Evolutionary conservation across 2,329 filamentous ascomycete genomes (phyloP).

Genomic region (Colletotrichum neosansevieriae): DNA sequence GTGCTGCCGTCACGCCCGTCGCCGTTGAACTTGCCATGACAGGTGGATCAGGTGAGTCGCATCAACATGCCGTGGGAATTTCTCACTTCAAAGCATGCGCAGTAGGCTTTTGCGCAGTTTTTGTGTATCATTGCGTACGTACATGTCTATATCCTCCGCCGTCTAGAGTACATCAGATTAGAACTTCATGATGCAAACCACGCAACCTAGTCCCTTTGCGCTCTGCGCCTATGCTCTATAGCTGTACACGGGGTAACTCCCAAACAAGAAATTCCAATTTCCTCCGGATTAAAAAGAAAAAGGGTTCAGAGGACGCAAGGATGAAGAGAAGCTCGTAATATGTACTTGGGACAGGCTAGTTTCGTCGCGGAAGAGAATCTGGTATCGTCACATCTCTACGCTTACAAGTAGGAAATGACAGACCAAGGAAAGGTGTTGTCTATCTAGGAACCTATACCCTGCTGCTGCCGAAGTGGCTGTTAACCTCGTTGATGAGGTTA

Average conservation of each 20-base stretch:
- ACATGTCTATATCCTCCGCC: conserved; percentile 56
- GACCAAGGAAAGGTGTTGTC: conserved; percentile 10
- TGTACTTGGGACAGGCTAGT: conserved; percentile 37
- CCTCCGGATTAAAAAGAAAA: conserved; percentile 22
- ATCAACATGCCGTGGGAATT: too few species aligned
- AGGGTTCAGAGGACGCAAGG: conserved; percentile 5
- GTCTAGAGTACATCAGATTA: conserved; percentile 58
- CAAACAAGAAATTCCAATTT: conserved; percentile 11
- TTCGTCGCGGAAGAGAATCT: conserved; percentile 28
- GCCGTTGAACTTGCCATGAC: too few species aligned
- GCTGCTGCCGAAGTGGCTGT: conserved; percentile 61
- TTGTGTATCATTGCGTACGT: conserved; percentile 50
- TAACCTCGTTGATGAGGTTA: conserved; percentile 61
- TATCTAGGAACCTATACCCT: conserved; percentile 28
- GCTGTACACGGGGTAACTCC: conserved; percentile 47
- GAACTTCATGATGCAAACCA: conserved; percentile 53
- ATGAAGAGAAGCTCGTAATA: conserved; percentile 36
- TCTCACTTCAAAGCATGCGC: neutral
- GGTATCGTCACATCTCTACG: conserved; percentile 37
- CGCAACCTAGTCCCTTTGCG: conserved; percentile 49
- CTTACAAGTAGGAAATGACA: conserved; percentile 18
- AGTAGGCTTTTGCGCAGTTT: neutral
- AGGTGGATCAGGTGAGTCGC: too few species aligned
- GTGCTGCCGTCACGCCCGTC: too few species aligned
- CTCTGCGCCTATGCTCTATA: conserved; percentile 53